These are phyloP conservation scores for Coprinellus aureogranulatus DNA, from an alignment of 768 basidiomycete genomes.

Conservation along the genomic window DNA sequence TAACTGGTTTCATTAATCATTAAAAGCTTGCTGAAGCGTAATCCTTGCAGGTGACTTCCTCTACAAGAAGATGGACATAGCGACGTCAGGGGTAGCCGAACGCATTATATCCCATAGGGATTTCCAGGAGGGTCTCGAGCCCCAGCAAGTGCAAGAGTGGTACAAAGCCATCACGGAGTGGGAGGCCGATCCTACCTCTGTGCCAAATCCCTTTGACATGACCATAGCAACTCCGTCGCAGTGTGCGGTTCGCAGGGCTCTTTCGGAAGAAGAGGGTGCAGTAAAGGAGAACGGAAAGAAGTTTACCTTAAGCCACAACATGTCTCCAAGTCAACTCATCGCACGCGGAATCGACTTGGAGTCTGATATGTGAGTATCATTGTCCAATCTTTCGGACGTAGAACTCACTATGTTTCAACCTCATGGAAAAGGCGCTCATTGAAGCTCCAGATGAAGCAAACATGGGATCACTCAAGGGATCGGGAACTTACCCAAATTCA, in stretches of 20 bases:
- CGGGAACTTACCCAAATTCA: neutral
- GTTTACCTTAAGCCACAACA: slow-evolving; percentile 10
- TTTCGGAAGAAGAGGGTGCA: slow-evolving; percentile 21
- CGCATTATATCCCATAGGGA: neutral
- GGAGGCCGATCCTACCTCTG: neutral
- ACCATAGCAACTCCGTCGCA: slow-evolving; percentile 13
- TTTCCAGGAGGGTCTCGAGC: too few species aligned
- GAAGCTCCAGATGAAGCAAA: neutral
- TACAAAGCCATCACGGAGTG: neutral
- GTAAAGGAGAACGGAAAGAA: slow-evolving; percentile 4
- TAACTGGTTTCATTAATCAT: slow-evolving; percentile 4
- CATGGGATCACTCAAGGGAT: neutral
- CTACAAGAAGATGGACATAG: neutral
- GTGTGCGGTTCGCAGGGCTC: slow-evolving; percentile 16
- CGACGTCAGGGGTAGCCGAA: neutral
- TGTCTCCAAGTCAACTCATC: slow-evolving; percentile 25
- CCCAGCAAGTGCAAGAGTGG: neutral
- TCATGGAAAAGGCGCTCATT: neutral
- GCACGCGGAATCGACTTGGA: slow-evolving; percentile 30
- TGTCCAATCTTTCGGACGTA: neutral
- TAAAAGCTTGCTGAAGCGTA: too few species aligned
- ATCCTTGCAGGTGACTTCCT: neutral
- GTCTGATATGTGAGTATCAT: slow-evolving; percentile 27
- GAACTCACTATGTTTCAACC: neutral
- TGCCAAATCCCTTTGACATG: neutral